Conservation (phyloP, 805 yeast species). For the Monosporozyma aerobia region DNA sequence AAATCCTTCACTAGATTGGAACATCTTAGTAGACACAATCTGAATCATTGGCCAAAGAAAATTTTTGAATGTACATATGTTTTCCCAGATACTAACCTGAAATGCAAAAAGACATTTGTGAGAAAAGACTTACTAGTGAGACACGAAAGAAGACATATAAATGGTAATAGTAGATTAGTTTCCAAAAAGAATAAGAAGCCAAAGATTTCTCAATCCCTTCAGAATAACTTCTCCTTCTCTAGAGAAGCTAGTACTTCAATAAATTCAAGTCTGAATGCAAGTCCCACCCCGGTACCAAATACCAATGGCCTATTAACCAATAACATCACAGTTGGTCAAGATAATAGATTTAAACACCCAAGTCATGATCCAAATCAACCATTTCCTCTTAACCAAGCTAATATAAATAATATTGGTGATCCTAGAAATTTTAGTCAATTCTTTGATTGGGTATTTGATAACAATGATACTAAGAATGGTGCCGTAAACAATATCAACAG, state of each 20-base stretch:
- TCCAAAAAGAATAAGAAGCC: neutral
- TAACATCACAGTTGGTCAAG: neutral
- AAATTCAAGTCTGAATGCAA: neutral
- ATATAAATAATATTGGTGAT: neutral
- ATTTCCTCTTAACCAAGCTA: neutral
- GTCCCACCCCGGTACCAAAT: neutral
- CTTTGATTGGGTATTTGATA: constrained; percentile 15
- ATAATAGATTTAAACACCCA: neutral
- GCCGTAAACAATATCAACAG: neutral
- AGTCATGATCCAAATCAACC: neutral
- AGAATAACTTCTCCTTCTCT: neutral
- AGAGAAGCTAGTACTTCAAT: neutral
- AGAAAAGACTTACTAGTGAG: constrained; percentile 45
- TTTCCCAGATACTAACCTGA: constrained; percentile 21
- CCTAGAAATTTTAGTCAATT: constrained; percentile 9
- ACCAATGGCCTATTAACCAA: neutral
- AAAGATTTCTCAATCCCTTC: neutral
- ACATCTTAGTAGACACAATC: constrained; percentile 52
- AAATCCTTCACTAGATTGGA: constrained; percentile 52
- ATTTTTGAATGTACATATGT: constrained; percentile 40
- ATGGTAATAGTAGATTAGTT: constrained; percentile 4
- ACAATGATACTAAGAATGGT: neutral
- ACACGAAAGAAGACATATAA: constrained; percentile 36
- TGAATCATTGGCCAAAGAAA: constrained; percentile 47
- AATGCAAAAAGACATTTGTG: constrained; percentile 53